phyloP scores from a whole-genome alignment of 2,329 filamentous ascomycete genomes.

The Fusarium sp. region DNA sequence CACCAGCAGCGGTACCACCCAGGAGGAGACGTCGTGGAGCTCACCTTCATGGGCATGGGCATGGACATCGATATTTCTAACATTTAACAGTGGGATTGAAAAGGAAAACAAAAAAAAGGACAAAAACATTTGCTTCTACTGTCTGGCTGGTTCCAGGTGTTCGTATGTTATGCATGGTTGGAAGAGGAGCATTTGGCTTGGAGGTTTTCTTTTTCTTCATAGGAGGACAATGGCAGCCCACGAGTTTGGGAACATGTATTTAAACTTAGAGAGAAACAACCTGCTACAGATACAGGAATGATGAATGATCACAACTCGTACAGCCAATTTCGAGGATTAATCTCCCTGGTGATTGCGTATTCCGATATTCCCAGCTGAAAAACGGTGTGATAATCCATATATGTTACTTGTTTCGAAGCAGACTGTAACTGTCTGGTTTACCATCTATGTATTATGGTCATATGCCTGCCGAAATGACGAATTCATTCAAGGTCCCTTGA shows the following conservation, averaged over 20 bases:
- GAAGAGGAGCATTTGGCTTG: conserved; percentile 48
- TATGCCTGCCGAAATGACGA: not conserved
- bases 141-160: conserved; percentile 51
- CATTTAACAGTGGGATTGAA: conserved; percentile 20
- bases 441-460: not conserved
- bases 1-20: not conserved
- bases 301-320: conserved; percentile 40
- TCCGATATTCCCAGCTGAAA: not conserved
- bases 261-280: conserved; percentile 44
- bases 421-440: not conserved
- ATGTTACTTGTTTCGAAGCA: not conserved
- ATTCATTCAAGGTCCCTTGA: not conserved
- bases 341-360: conserved; percentile 21
- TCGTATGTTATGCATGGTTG: conserved; percentile 48
- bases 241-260: conserved; percentile 49
- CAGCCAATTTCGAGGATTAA: conserved; percentile 25
- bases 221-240: conserved; percentile 46
- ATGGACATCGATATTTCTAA: conserved; percentile 43
- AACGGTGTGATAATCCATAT: not conserved
- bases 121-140: conserved; percentile 36
- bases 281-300: conserved; percentile 44
- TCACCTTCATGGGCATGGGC: conserved; percentile 53
- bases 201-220: conserved; percentile 47
- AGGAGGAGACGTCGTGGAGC: conserved; percentile 43
- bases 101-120: conserved; percentile 7